Evolutionary conservation across 2,329 filamentous ascomycete species (phyloP), one percentile per base, ranked within the genome.

Genomic region (Apiospora hydei): DNA sequence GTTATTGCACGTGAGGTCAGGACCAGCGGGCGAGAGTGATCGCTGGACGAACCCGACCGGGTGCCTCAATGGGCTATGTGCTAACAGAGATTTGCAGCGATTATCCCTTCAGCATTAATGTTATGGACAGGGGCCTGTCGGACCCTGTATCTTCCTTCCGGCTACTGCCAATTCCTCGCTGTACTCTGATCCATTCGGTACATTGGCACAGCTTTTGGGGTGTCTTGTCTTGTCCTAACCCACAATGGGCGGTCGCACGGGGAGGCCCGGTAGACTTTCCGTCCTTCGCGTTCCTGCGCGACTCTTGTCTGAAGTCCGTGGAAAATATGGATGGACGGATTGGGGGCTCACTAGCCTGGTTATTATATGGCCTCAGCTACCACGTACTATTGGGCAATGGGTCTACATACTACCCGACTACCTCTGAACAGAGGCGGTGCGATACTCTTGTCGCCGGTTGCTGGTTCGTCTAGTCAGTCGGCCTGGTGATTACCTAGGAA

Each of bases 191-290:
- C 57, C 57, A 64, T 41, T 64, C 57, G 57, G 34, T 64, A 64
- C 57, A n/a, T 64, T 18, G 18, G 21, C 34, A 21, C 57, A 41
- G 41, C n/a, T n/a, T 64, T 34, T 26, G 53, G 18, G 7, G 46
- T 49, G 57, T 41, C 57, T 64, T 49, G 57, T 41, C 57, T 64
- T 38, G 18, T 64, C 57, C 57, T 10, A 34, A 69, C 14, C 67
- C 67, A 69, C 67, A 47, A n/a, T 49, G 67, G 67, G 14, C 67
- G 44, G 67, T 41, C 44, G 44, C 44, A 69, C 67, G 67, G 67
- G 67, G 67, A 69, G 67, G 44, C 24, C 67, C 67, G 67, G 67
- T 69, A 49, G 67, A 69, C 44, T n/a, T 69, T 69, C 67, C 67
- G 67, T 41, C 34, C 34, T 41, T 64, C 49, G 49, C n/a, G 49